Evolutionary conservation across 2,329 filamentous ascomycete species (phyloP).

Genomic region (Penicillium vulpinum): DNA sequence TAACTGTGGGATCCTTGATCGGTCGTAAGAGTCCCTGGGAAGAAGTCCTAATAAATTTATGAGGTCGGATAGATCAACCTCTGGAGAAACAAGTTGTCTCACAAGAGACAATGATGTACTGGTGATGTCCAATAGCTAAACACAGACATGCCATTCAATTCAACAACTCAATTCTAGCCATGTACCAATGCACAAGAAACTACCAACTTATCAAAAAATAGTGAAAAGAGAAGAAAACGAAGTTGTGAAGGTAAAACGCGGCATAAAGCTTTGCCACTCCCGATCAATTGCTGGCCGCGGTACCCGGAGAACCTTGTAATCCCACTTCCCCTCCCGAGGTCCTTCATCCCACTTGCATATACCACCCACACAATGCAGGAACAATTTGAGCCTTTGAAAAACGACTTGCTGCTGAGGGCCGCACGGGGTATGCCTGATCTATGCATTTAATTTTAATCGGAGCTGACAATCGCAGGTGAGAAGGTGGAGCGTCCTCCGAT

Average conservation of each 20-base stretch:
- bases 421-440: constrained; percentile 68
- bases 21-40: background rate
- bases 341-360: constrained; percentile 23
- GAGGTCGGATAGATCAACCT: background rate
- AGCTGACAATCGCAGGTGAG: constrained; percentile 62
- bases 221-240: background rate
- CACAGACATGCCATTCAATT: background rate
- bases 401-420: constrained; percentile 86
- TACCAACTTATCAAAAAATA: background rate
- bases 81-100: background rate
- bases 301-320: constrained; percentile 18
- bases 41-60: background rate
- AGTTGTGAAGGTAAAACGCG: background rate
- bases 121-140: background rate
- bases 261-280: background rate
- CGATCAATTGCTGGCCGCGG: constrained; percentile 15
- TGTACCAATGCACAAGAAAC: background rate
- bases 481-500: constrained; percentile 89
- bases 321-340: constrained; percentile 26
- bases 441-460: background rate
- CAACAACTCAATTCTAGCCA: background rate
- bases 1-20: background rate
- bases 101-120: background rate
- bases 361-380: constrained; percentile 58
- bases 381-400: constrained; percentile 80